Evolutionary conservation across 345 rosid species (phyloP).

Genomic region (Psidium friedrichsthalianum): DNA sequence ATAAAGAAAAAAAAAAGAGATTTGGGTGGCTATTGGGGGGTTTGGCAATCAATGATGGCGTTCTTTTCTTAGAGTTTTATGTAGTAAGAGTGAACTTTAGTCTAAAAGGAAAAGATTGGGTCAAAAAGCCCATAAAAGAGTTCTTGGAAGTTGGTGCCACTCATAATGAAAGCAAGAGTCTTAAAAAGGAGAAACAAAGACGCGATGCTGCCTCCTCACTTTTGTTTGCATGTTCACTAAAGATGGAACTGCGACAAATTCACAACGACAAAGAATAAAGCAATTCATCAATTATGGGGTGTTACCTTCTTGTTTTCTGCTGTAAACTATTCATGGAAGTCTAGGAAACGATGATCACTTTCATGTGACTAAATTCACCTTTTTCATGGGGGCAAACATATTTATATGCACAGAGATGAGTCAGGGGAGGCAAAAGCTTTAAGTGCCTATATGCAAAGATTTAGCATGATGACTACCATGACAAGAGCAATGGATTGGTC

Average conservation of each 20-base stretch:
- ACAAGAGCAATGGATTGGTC: constrained; percentile 1
- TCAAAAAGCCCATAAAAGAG: constrained; percentile 19
- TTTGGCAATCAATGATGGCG: neutral
- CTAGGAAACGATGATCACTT: constrained; percentile 12
- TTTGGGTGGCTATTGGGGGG: neutral
- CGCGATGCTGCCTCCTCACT: constrained; percentile 1
- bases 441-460: neutral
- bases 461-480: neutral
- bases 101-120: constrained; percentile 16
- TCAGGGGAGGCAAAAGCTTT: neutral
- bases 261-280: neutral
- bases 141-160: constrained; percentile 36
- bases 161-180: neutral
- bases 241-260: neutral
- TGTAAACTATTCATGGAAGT: constrained; percentile 3
- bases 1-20: neutral
- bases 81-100: constrained; percentile 4
- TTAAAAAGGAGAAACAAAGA: constrained; percentile 9
- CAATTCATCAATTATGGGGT: neutral
- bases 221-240: neutral
- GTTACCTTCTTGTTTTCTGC: neutral
- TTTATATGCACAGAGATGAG: neutral
- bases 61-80: neutral
- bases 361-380: constrained; percentile 11
- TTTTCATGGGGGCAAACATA: constrained; percentile 9